phyloP scores from a whole-genome alignment of 495 filamentous ascomycete species.

The Monascus purpureus region DNA sequence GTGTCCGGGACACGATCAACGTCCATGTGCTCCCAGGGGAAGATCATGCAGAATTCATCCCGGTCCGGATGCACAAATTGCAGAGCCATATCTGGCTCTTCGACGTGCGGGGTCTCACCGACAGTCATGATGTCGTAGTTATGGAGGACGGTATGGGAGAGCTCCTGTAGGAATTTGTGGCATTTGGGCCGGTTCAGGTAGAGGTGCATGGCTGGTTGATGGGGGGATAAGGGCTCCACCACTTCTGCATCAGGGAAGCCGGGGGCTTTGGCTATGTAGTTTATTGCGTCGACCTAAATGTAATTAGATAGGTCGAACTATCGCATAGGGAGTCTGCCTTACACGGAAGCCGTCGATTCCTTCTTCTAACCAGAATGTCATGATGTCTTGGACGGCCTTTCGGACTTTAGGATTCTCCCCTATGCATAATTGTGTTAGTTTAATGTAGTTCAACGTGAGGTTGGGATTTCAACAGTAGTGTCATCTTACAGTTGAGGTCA shows the following conservation, averaged over 20 bases:
- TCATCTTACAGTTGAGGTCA: conserved; percentile 68
- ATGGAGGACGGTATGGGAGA: conserved; percentile 51
- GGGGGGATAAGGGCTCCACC: conserved; percentile 29
- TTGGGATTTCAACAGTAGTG: no score
- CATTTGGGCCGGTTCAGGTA: conserved; percentile 53
- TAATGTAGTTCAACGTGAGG: no score
- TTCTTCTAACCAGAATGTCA: conserved; percentile 60
- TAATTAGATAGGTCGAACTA: no score
- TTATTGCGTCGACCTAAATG: conserved; percentile 56
- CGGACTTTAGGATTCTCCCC: conserved; percentile 50
- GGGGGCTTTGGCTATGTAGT: conserved; percentile 50
- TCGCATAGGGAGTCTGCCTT: no score
- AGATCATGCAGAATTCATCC: conserved; percentile 60
- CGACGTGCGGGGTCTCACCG: conserved; percentile 54
- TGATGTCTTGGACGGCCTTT: conserved; percentile 50
- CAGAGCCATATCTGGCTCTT: conserved; percentile 43
- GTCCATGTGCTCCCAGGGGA: conserved; percentile 53
- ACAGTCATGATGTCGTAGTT: conserved; percentile 57
- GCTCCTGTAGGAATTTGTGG: conserved; percentile 48
- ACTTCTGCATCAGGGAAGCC: conserved; percentile 48
- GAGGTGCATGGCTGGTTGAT: conserved; percentile 40
- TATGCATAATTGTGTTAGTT: no score
- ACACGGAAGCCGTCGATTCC: conserved; percentile 58
- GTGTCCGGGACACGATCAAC: conserved; percentile 41
- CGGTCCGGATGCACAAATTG: conserved; percentile 42